These are phyloP conservation scores for Daedaleopsis sinensis DNA, from an alignment of 768 basidiomycete species.

Conservation along the genomic window DNA sequence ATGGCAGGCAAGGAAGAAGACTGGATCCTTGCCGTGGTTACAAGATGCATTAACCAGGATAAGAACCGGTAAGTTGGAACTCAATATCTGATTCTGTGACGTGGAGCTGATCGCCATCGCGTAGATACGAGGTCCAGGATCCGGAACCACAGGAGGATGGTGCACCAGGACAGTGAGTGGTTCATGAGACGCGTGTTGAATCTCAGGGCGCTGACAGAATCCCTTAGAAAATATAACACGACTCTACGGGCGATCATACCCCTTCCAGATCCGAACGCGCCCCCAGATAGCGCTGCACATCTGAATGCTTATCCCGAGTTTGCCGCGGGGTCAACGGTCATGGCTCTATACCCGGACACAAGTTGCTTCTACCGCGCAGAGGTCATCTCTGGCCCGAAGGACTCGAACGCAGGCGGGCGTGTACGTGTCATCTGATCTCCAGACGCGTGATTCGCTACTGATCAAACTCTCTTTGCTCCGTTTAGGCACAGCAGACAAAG, in stretches of 20 bases:
- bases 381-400: conserved; percentile 69
- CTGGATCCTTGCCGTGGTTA: conserved; percentile 84
- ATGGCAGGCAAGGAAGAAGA: conserved; percentile 48
- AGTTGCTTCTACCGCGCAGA: conserved; percentile 91
- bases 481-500: conserved; percentile 17
- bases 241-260: conserved; percentile 75
- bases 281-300: conserved; percentile 61
- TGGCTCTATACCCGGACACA: conserved; percentile 90
- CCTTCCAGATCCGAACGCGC: conserved; percentile 71
- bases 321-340: conserved; percentile 68
- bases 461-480: conserved; percentile 9
- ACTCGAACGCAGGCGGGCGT: conserved; percentile 39
- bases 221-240: conserved; percentile 63
- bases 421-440: conserved; percentile 38
- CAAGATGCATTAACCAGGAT: conserved; percentile 68
- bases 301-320: conserved; percentile 74
- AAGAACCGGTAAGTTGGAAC: conserved; percentile 57
- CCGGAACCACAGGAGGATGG: conserved; percentile 83
- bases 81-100: too few species aligned
- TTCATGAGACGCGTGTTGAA: background rate
- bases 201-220: background rate
- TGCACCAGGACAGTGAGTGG: conserved; percentile 57
- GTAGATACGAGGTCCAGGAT: conserved; percentile 85
- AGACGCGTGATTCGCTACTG: conserved; percentile 26
- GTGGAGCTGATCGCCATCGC: background rate